Evolutionary conservation across 2,329 filamentous ascomycete species (phyloP).

Genomic region (Periconia sp.): DNA sequence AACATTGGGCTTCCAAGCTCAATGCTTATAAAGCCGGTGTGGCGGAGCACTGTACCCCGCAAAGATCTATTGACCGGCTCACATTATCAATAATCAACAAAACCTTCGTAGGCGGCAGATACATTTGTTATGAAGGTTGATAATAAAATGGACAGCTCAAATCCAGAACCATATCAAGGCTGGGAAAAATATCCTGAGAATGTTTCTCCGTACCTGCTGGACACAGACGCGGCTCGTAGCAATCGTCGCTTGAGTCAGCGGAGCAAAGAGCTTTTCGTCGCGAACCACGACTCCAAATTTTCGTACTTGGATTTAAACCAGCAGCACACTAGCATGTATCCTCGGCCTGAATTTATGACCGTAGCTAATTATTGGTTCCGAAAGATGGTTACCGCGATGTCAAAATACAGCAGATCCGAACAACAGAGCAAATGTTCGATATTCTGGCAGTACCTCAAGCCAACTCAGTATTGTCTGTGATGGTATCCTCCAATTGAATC

Average conservation of each 20-base stretch:
- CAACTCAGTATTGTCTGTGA: slow-evolving; percentile 4
- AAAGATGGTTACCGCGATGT: slow-evolving; percentile 3
- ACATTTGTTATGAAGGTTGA: no score
- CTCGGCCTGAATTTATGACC: background rate
- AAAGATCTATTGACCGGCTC: no score
- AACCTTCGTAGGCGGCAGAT: no score
- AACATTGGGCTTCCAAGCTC: no score
- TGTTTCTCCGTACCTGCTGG: background rate
- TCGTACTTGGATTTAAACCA: background rate
- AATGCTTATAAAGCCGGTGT: no score
- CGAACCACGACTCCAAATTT: slow-evolving; percentile 4
- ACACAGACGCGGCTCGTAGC: slow-evolving; percentile 3
- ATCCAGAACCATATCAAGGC: background rate
- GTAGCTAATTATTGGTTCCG: background rate
- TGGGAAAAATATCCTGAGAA: slow-evolving; percentile 9
- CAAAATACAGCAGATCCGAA: background rate
- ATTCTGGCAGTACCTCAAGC: background rate
- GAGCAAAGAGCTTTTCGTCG: slow-evolving; percentile 7
- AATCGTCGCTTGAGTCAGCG: slow-evolving; percentile 1
- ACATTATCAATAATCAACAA: no score
- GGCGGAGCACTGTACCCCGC: no score
- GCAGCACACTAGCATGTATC: background rate
- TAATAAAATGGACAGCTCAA: background rate
- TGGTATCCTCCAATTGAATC: background rate
- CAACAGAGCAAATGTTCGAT: slow-evolving; percentile 1